phyloP scores from a whole-genome alignment of 371 early-diverging fungal species.

The Lichtheimia corymbifera region DNA sequence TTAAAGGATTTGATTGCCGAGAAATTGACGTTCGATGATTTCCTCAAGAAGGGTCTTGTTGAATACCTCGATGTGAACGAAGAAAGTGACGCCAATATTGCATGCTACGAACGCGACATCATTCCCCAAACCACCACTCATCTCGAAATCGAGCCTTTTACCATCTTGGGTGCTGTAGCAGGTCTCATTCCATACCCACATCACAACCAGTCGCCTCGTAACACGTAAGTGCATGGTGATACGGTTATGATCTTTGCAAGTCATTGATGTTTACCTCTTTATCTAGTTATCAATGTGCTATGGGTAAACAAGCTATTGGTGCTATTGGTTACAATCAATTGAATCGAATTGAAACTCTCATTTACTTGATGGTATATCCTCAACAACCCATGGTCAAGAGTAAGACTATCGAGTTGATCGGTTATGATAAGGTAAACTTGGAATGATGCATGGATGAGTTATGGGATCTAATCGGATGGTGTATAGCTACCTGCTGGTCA shows the following conservation, averaged over 20 bases:
- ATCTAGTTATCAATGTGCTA: conserved; percentile 92
- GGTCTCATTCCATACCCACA: conserved; percentile 99
- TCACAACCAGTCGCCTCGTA: conserved; percentile 99
- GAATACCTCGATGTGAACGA: conserved; percentile 99
- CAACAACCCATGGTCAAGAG: conserved; percentile 99
- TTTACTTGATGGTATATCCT: conserved; percentile 96
- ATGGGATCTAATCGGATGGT: not conserved
- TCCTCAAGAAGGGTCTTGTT: conserved; percentile 91
- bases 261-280: not conserved
- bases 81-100: conserved; percentile 96
- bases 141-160: conserved; percentile 98
- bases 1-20: conserved; percentile 57
- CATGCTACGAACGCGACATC: conserved; percentile 87
- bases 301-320: conserved; percentile 99
- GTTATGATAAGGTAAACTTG: conserved; percentile 83
- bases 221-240: conserved; percentile 72
- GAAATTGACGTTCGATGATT: conserved; percentile 84
- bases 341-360: conserved; percentile 95
- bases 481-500: conserved; percentile 94
- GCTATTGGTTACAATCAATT: conserved; percentile 96
- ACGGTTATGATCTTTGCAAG: too few relatives aligned
- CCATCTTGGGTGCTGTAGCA: conserved; percentile 97
- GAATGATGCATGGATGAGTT: not conserved
- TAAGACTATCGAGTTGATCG: conserved; percentile 96
- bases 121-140: conserved; percentile 90